Evolutionary conservation across 108 stramenopile species (phyloP).

Genomic region (Cyclotella distinguenda): DNA sequence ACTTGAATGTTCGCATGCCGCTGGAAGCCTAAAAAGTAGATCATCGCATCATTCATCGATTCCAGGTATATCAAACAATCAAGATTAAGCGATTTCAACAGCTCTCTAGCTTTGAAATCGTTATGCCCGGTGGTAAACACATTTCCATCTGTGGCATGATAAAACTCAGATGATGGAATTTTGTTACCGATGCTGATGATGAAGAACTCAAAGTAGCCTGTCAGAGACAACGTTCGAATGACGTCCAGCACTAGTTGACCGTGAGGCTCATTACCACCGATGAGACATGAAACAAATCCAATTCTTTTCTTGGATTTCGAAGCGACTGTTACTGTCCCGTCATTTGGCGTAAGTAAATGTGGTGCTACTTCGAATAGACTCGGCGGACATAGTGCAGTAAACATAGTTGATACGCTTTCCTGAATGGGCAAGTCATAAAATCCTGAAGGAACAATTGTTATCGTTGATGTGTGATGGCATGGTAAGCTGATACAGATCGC

Average conservation of each 20-base stretch:
- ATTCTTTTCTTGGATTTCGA: slow-evolving; percentile 25
- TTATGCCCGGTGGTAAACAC: slow-evolving; percentile 24
- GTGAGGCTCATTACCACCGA: slow-evolving; percentile 44
- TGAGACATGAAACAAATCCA: slow-evolving; percentile 40
- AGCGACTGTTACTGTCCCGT: not conserved
- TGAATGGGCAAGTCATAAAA: slow-evolving; percentile 24
- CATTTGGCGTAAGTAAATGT: not conserved
- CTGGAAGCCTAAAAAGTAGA: slow-evolving; percentile 40
- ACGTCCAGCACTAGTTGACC: slow-evolving; percentile 38
- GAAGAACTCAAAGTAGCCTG: slow-evolving; percentile 23
- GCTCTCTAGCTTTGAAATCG: slow-evolving; percentile 9
- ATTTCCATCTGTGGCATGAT: slow-evolving; percentile 8
- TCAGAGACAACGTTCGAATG: slow-evolving; percentile 13
- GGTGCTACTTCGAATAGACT: slow-evolving; percentile 18
- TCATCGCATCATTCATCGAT: slow-evolving; percentile 35
- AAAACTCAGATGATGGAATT: slow-evolving; percentile 14
- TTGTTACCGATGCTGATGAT: slow-evolving; percentile 23
- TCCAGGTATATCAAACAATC: slow-evolving; percentile 42
- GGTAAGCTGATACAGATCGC: no score
- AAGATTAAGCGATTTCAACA: slow-evolving; percentile 32
- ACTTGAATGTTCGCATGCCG: slow-evolving; percentile 38
- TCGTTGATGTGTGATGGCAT: not conserved
- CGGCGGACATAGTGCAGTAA: slow-evolving; percentile 15
- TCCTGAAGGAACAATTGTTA: not conserved
- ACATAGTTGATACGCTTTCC: slow-evolving; percentile 12